These are phyloP conservation scores for Zelonia costaricensis DNA, from an alignment of 208 protist species.

Conservation along the genomic window DNA sequence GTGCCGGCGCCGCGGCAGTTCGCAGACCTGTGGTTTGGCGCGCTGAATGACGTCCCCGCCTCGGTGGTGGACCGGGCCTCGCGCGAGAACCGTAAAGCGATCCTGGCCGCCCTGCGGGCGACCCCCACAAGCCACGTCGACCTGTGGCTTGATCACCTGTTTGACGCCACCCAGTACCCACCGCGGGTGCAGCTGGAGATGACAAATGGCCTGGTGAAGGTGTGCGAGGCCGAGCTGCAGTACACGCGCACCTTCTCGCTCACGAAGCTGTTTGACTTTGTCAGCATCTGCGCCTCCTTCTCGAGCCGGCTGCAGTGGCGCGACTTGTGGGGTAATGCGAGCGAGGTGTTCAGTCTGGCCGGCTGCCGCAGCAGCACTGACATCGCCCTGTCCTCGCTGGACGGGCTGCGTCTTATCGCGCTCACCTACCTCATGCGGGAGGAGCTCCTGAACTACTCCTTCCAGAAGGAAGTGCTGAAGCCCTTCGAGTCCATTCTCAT, in stretches of 20 bases:
- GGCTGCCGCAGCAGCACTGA: conserved; percentile 39
- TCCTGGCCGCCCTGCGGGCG: conserved; percentile 48
- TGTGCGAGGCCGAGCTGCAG: conserved; percentile 74
- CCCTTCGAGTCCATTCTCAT: conserved; percentile 82
- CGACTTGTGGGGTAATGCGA: conserved; percentile 74
- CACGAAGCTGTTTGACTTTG: conserved; percentile 86
- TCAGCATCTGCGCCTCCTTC: conserved; percentile 71
- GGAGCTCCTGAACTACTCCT: conserved; percentile 82
- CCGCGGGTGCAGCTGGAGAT: conserved; percentile 70
- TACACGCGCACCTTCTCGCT: conserved; percentile 77
- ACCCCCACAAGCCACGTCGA: conserved; percentile 51
- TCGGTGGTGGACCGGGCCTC: conserved; percentile 41
- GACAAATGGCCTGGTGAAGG: conserved; percentile 64
- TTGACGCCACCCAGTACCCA: conserved; percentile 77
- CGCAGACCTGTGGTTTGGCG: conserved; percentile 79
- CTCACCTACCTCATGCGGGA: conserved; percentile 78
- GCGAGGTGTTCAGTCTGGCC: conserved; percentile 69
- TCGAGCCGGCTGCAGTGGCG: conserved; percentile 84
- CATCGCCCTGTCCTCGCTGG: conserved; percentile 70
- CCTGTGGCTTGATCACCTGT: conserved; percentile 81
- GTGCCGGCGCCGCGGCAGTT: conserved; percentile 5
- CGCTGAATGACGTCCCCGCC: conserved; percentile 49
- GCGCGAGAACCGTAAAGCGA: conserved; percentile 36
- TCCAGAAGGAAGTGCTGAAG: conserved; percentile 84
- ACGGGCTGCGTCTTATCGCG: conserved; percentile 68